A percentile compares a stretch with the other conserved stretches of the same genome.
phyloP scores from a whole-genome alignment of 148 eudicot genomes.

The Vaccinium macrocarpon region DNA sequence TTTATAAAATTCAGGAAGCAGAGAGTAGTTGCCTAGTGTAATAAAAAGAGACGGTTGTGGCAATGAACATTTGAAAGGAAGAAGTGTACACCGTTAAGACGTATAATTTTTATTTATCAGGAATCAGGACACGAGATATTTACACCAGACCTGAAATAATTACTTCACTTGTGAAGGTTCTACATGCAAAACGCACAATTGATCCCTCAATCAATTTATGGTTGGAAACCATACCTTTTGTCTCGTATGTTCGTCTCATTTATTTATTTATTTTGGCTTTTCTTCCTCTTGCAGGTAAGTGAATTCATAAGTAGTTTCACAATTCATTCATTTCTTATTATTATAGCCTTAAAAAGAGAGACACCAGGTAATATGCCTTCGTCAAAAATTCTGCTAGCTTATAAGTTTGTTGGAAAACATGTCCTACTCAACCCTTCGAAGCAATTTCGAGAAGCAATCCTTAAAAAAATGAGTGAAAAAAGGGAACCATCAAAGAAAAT shows the following conservation, averaged over 20 bases:
- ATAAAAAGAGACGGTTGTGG: neutral
- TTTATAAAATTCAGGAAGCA: conserved; percentile 2
- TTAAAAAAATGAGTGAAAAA: neutral
- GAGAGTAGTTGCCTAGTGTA: neutral
- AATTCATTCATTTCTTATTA: neutral
- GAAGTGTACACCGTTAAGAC: neutral
- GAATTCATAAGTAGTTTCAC: neutral
- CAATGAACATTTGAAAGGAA: neutral
- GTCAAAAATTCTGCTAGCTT: neutral
- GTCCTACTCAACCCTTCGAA: neutral
- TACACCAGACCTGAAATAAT: neutral
- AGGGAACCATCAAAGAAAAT: neutral
- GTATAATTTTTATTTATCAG: neutral
- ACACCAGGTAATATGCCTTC: neutral
- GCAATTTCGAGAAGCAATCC: neutral
- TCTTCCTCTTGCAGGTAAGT: neutral
- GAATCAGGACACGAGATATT: neutral
- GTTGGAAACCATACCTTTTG: neutral
- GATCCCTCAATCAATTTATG: neutral
- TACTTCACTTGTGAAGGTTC: neutral
- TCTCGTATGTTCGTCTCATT: neutral
- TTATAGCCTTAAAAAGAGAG: neutral
- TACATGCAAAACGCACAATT: neutral
- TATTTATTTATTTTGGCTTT: neutral
- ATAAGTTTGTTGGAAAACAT: neutral